Evolutionary conservation across 1,284 basidiomycete genomes (phyloP).

Genomic region (Trichosporon ovoides): DNA sequence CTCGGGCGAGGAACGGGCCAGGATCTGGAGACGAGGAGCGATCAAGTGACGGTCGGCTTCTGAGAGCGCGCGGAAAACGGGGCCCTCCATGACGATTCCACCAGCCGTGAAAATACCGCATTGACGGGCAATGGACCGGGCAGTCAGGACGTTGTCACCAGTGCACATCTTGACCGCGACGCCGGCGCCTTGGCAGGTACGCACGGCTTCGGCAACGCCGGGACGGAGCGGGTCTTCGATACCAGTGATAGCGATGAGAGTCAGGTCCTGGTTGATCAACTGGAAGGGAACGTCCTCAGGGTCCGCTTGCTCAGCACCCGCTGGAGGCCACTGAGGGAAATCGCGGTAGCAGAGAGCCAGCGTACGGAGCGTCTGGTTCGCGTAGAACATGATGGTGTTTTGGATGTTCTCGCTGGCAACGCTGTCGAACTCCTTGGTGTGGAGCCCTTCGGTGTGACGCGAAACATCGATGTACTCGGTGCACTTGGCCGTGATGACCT

Average conservation of each 20-base stretch:
- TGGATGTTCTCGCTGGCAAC: conserved; percentile 31
- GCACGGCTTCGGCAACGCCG: conserved; percentile 82
- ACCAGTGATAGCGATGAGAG: conserved; percentile 79
- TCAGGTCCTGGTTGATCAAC: conserved; percentile 66
- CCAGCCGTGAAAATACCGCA: conserved; percentile 65
- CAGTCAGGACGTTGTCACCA: conserved; percentile 90
- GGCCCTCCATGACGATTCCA: conserved; percentile 59
- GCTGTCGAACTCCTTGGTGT: conserved; percentile 33
- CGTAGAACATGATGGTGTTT: conserved; percentile 88
- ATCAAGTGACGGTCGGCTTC: conserved; percentile 53
- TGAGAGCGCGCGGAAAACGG: conserved; percentile 57
- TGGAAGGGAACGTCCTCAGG: conserved; percentile 62
- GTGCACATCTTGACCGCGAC: conserved; percentile 99
- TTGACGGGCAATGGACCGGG: conserved; percentile 84
- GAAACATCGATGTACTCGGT: conserved; percentile 62
- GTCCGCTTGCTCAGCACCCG: conserved; percentile 54
- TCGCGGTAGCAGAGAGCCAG: conserved; percentile 91
- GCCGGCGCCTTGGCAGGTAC: conserved; percentile 78
- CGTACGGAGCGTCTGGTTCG: conserved; percentile 88
- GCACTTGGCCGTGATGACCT: conserved; percentile 79
- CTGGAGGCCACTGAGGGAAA: conserved; percentile 79
- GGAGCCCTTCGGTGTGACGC: conserved; percentile 18
- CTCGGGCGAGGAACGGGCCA: conserved; percentile 92
- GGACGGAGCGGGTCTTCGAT: conserved; percentile 93
- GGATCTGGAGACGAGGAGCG: conserved; percentile 56